Evolutionary conservation across 306 rosid species (phyloP), one percentile per base, ranked within the genome.

Genomic region (Ormosia semicastrata): DNA sequence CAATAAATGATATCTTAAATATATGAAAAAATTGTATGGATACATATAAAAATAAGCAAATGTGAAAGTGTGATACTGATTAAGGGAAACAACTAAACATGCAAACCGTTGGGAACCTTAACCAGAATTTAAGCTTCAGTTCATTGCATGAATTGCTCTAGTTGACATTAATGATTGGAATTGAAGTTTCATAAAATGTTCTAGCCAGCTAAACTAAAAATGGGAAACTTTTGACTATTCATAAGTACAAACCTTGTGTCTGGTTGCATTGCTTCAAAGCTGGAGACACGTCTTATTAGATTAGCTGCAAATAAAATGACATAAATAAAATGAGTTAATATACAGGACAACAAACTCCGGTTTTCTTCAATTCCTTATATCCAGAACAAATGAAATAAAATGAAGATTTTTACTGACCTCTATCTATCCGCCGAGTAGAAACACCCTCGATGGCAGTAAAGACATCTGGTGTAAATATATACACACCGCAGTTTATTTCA

Each of bases 241-340:
- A 5, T 52, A 67, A 17, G 53, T 49, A 63, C 84, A 79, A 60
- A 93, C 99, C 98, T 93, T 78, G 97, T 86, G 83, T 94, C 89
- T 11, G 94, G 87, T 58, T 90, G 96, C 85, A 93, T 86, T 74
- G 99, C 92, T 83, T 95, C 99, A 82, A 95, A 93, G 91, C 98
- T 95, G 64, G 99, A 92, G 36, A 92, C 87, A 64, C 99, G 95
- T 74, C 93, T 92, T 72, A 95, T 92, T 72, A 95, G 89, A 83
- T 95, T 92, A 64, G 96, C 99, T 95, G 91, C 84, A n/a, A n/a
- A n/a, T n/a, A n/a, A n/a, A n/a, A n/a, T n/a, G n/a, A n/a, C n/a
- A n/a, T n/a, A 85, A 88, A 85, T 70, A 73, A 56, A 46, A 63
- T 30, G 44, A 17, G 68, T 69, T 74, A 30, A 58, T 10, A 62